phyloP scores from a whole-genome alignment of 2,329 filamentous ascomycete genomes.

The Chrysosphaeria jannelii region DNA sequence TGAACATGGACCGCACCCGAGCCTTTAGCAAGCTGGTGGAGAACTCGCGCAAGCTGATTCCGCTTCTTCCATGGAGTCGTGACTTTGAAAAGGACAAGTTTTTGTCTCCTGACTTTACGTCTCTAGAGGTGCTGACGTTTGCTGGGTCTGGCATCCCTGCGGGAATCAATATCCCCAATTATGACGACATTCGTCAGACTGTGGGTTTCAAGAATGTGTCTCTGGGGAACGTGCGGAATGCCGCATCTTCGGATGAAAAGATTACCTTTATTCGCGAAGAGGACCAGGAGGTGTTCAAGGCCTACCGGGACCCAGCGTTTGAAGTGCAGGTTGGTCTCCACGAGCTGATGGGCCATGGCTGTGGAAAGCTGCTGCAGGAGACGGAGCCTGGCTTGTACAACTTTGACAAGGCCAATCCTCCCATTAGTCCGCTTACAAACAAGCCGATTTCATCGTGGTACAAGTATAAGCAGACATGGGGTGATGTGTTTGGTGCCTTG shows the following conservation, averaged over 20 bases:
- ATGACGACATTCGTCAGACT: conserved; percentile 50
- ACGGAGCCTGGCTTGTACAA: conserved; percentile 58
- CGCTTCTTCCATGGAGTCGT: conserved; percentile 59
- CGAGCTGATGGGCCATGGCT: conserved; percentile 64
- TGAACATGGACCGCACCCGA: conserved; percentile 71
- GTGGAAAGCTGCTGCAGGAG: conserved; percentile 79
- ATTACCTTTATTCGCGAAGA: conserved; percentile 64
- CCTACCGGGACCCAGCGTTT: conserved; percentile 64
- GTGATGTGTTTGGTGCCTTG: conserved; percentile 64
- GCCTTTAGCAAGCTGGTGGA: conserved; percentile 68
- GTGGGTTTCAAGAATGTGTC: conserved; percentile 85
- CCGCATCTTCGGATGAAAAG: conserved; percentile 74
- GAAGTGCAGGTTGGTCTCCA: conserved; percentile 92
- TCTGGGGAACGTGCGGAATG: conserved; percentile 71
- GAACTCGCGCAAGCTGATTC: conserved; percentile 56
- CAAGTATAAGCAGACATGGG: conserved; percentile 86
- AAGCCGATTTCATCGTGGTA: conserved; percentile 69
- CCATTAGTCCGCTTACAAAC: conserved; percentile 46
- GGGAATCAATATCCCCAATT: conserved; percentile 39
- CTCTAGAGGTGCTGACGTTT: conserved; percentile 71
- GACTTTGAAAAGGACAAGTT: conserved; percentile 96
- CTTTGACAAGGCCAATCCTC: conserved; percentile 59
- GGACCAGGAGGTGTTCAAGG: conserved; percentile 51
- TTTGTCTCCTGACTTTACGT: conserved; percentile 82
- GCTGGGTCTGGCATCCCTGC: conserved; percentile 35